Base-by-base conservation (phyloP, 1,139 yeast genomes). In the Candida sp. region DNA sequence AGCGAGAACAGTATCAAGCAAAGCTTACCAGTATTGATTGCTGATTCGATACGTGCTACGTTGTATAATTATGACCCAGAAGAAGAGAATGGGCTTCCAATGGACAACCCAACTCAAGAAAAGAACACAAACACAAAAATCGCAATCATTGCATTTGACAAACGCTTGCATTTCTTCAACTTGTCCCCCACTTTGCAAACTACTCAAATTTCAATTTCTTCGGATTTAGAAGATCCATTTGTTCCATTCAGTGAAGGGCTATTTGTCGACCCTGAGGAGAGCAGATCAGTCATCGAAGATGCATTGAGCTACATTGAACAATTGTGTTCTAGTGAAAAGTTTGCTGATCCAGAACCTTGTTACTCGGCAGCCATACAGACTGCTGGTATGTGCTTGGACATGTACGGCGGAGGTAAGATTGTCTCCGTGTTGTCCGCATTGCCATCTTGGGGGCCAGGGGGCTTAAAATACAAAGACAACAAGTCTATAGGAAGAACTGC, bases 391-490 rank as follows among this genome's bases (percentile, higher is more conserved):
- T 86, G 93, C n/a, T 73, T 93, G 42, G 79, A 79, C 38, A 67
- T 72, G 28, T 78, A 78, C 35, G 86, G 88, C 0, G 97, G 97
- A 51, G 98, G 98, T 58, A 90, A 93, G 59, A 85, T 93, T 37
- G 81, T 89, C 22, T 80, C 90, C 0, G 68, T 90, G 4, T 72
- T 93, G 47, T 78, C 91, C 2, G 73, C 85, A 1, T 69, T 92
- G 37, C 97, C 99, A 7, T 81, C 91, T 1, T 80, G 86, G 80
- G 97, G 97, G 0, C 90, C 94, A 0, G 98, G 98, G 2, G 76
- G 81, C n/a, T 76, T 93, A 46, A 74, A 76, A 22, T 75, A 81
- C 52, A 85, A 90, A 57, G 78, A 75, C 39, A 72, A 72, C 55
- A 61, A 66, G 43, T 60, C 67, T 5, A 67, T 73, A 22, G 77